Evolutionary conservation across 75 land plant genomes (phyloP).

Genomic region (Picea sitchensis): DNA sequence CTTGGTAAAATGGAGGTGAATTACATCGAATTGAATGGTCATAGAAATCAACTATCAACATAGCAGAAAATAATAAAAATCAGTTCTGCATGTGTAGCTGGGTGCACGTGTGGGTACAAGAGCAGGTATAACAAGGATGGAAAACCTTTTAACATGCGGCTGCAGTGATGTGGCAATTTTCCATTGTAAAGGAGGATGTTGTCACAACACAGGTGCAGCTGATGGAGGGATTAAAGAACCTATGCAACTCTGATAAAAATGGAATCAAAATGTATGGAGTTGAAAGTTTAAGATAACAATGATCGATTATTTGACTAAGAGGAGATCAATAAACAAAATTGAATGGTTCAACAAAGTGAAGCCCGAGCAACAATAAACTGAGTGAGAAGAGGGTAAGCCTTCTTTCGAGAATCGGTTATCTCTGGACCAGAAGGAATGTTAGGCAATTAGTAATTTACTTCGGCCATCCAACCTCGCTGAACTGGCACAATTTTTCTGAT

Average conservation of each 20-base stretch:
- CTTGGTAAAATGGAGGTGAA: neutral
- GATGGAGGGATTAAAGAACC: too few relatives aligned
- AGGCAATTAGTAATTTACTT: neutral
- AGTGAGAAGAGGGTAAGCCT: conserved; percentile 1
- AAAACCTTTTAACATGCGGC: too few relatives aligned
- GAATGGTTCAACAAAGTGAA: conserved; percentile 1
- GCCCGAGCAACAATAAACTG: neutral
- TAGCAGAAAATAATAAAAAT: too few relatives aligned
- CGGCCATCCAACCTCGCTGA: neutral
- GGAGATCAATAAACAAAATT: conserved; percentile 1
- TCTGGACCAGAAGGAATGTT: neutral
- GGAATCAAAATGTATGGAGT: neutral
- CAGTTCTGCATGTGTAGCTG: too few relatives aligned
- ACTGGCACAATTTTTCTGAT: neutral
- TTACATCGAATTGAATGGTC: neutral
- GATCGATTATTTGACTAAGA: neutral
- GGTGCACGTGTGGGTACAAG: too few relatives aligned
- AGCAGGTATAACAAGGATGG: too few relatives aligned
- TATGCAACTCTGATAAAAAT: too few relatives aligned
- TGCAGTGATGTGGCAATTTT: too few relatives aligned
- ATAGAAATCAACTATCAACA: too few relatives aligned
- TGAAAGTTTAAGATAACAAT: neutral
- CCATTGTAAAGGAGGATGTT: too few relatives aligned
- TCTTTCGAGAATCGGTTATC: neutral
- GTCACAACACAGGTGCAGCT: too few relatives aligned